Evolutionary conservation across 495 filamentous ascomycete genomes (phyloP).

Genomic region (Filosporella fistucella): DNA sequence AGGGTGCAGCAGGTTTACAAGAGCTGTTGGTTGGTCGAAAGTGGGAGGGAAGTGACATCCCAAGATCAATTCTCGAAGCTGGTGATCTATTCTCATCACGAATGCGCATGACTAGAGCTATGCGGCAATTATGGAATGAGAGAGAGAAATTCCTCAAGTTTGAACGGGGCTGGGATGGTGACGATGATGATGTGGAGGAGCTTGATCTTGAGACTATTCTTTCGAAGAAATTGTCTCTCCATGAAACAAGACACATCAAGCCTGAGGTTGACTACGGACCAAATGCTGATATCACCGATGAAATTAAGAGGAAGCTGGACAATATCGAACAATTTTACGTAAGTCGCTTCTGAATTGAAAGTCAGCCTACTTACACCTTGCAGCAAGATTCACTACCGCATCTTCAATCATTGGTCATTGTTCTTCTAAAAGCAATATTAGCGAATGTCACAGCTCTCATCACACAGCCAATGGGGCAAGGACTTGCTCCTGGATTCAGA

Average conservation of each 20-base stretch:
- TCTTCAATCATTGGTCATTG: conserved; percentile 90
- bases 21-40: conserved; percentile 70
- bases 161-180: conserved; percentile 77
- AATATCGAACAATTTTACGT: conserved; percentile 84
- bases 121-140: conserved; percentile 92
- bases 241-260: conserved; percentile 25
- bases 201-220: conserved; percentile 38
- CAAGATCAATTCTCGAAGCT: conserved; percentile 91
- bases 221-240: conserved; percentile 25
- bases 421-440: conserved; percentile 81
- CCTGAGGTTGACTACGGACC: conserved; percentile 49
- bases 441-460: conserved; percentile 68
- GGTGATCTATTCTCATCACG: conserved; percentile 85
- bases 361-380: conserved; percentile 20
- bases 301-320: conserved; percentile 61
- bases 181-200: conserved; percentile 43
- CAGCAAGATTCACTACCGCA: conserved; percentile 74
- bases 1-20: conserved; percentile 71
- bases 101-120: conserved; percentile 84
- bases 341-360: conserved; percentile 27
- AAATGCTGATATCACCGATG: conserved; percentile 30
- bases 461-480: conserved; percentile 29
- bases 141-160: conserved; percentile 85
- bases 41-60: conserved; percentile 90
- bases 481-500: conserved; percentile 18